Evolutionary conservation across 345 rosid genomes (phyloP), one percentile per base, ranked within the genome.

Genomic region (Camelina laxa): DNA sequence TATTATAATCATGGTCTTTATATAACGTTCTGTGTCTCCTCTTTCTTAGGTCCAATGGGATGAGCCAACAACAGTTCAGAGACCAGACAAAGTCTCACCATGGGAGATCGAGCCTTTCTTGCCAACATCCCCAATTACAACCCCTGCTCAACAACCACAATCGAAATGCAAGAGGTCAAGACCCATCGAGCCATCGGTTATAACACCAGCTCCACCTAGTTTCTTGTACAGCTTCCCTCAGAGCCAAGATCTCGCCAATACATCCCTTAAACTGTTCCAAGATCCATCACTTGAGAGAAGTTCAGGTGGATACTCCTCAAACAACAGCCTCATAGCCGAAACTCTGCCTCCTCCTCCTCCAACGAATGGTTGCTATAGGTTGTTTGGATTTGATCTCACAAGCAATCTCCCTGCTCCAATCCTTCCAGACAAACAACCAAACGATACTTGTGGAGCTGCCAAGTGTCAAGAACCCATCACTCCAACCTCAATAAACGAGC

Each of bases 21-120:
- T 54, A 12, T 54, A 41, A 67, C 12, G 16, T 24, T 39, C 4
- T 41, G 19, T 51, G 19, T 41, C 60, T 13, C 4, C 2, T 61
- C 42, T 13, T 12, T 21, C 4, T 33, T 30, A 76, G 75, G 71
- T 76, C 15, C 65, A 91, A 83, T 91, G 92, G 97, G 97, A 89
- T 83, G 97, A 89, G 73, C 85, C 94, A 61, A 83, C 97, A 69
- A 76, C 85, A 14, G 71, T 83, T 75, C 85, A 77, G 60, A 83
- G 96, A 83, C 93, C 93, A 66, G 88, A 87, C 21, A 87, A 83
- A 80, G 93, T 90, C 77, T 90, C 96, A 73, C 87, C 93, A 56
- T 90, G 96, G 96, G 96, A 88, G 76, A 84, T 90, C 48, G 96
- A 90, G 73, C 89, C 91, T 60, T 82, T 84, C 70, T 70, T 66